Conservation (phyloP, 139 green algal genomes). For the Chlamydomonas schloesseri region DNA sequence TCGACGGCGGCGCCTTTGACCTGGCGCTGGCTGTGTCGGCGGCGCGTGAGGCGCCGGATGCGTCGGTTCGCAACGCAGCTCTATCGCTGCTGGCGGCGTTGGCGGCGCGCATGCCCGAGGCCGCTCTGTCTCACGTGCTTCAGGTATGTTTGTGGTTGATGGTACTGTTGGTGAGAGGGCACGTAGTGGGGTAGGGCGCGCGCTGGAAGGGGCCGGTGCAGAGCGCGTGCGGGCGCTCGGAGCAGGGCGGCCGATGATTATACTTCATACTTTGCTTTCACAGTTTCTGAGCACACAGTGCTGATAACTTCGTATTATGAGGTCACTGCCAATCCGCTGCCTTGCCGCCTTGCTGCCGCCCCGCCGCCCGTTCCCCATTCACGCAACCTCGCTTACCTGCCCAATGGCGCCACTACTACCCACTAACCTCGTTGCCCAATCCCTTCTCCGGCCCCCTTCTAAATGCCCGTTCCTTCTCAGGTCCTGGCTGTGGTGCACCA, state of each 20-base stretch:
- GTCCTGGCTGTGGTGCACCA: constrained; percentile 69
- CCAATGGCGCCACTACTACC: no score
- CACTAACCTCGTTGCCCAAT: no score
- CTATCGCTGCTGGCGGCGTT: constrained; percentile 75
- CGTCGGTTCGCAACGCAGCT: constrained; percentile 73
- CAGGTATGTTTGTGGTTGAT: constrained; percentile 67
- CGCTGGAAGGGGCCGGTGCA: not conserved
- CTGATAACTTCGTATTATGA: constrained; percentile 55
- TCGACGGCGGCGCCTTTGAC: constrained; percentile 47
- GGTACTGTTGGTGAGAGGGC: not conserved
- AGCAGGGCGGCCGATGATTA: constrained; percentile 51
- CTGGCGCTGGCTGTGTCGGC: constrained; percentile 69
- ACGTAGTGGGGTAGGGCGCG: not conserved
- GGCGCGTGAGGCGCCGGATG: constrained; percentile 68
- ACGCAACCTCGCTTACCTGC: no score
- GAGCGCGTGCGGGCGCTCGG: not conserved
- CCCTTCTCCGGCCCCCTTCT: no score
- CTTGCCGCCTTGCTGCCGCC: no score
- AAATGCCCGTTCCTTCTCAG: no score
- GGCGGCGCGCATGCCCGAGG: constrained; percentile 55
- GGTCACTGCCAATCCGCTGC: not conserved
- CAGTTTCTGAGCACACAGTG: constrained; percentile 66
- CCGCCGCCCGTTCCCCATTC: not conserved
- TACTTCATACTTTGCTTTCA: constrained; percentile 64
- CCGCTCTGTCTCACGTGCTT: constrained; percentile 71